Base-by-base conservation (phyloP, 2,329 filamentous ascomycete species). In the Coniochaeta ligniaria region DNA sequence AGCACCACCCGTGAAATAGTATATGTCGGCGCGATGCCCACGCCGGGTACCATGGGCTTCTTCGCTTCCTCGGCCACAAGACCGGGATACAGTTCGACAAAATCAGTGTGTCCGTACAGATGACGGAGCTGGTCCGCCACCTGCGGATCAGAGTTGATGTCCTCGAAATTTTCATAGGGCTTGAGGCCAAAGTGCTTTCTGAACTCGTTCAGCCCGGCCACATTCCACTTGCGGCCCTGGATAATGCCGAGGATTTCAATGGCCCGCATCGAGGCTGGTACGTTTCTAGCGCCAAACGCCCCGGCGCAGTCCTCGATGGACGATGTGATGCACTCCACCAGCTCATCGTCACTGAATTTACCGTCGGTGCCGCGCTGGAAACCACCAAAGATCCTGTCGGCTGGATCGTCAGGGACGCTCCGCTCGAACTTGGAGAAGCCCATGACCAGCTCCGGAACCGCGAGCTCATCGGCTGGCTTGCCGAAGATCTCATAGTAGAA, bases 131-230 rank as follows among this genome's bases (percentile, higher is more conserved):
- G 78, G 56, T 88, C 80, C 2, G 89, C 83, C 17, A 94, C 83
- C 16, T 84, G 82, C 0, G 87, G 87, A 66, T 95, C 88, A 0
- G 87, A 85, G 72, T 93, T 95, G 75, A 96, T 92, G 58, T 93
- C 90, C 71, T 93, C 89, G 62, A 96, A 96, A 0, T 80, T 89
- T 24, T 87, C 84, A 69, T 96, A 88, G 0, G 84, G 83, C 73
- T 90, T 89, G 6, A 96, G 78, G 1, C 87, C 86, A 67, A 94
- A 93, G 75, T 92, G 90, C 71, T 89, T 87, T 59, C 91, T 83
- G 78, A 95, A 96, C 76, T 95, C 91, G 69, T 96, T 96, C 63
- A 96, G 78, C 0, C 88, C 87, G 0, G 88, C 88, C 9, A 92
- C 75, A 63, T 92, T 88, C 91, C 91, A 96, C 60, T 83, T 81